Percentiles rank a stretch among this genome's conserved stretches.
phyloP scores from a whole-genome alignment of 2,329 filamentous ascomycete species.

The Cryphonectria japonica region DNA sequence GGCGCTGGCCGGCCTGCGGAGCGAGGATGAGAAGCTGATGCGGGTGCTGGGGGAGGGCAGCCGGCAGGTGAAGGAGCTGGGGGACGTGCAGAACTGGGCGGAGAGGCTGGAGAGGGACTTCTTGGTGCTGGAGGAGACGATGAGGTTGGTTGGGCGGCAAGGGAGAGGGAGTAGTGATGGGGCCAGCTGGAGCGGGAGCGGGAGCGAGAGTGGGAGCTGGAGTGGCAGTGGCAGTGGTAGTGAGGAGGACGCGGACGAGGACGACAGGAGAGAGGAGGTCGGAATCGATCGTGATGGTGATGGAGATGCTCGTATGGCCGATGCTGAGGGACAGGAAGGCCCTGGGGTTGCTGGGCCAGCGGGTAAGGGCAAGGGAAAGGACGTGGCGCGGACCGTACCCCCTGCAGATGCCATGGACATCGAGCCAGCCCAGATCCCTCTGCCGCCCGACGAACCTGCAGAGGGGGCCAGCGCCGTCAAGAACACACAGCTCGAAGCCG shows the following conservation, averaged over 20 bases:
- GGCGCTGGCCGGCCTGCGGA: conserved; percentile 62
- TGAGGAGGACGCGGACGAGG: conserved; percentile 36
- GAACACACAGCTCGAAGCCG: conserved; percentile 1
- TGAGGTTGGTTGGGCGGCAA: conserved; percentile 55
- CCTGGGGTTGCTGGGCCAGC: not conserved
- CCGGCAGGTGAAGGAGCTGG: conserved; percentile 68
- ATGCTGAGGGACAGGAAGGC: not conserved
- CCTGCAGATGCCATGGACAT: conserved; percentile 26
- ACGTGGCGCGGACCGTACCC: not conserved
- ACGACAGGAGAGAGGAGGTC: conserved; percentile 30
- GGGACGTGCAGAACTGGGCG: conserved; percentile 60
- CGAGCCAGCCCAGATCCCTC: conserved; percentile 14
- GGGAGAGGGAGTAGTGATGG: conserved; percentile 37
- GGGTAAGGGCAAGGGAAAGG: conserved; percentile 30
- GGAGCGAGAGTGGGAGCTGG: conserved; percentile 31
- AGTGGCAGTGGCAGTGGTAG: conserved; percentile 32
- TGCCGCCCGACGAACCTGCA: not conserved
- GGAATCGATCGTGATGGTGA: conserved; percentile 31
- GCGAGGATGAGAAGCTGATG: conserved; percentile 68
- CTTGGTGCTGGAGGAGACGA: conserved; percentile 65
- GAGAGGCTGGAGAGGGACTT: conserved; percentile 77
- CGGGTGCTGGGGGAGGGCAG: conserved; percentile 66
- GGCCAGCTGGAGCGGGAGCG: conserved; percentile 34
- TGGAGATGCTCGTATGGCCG: conserved; percentile 28
- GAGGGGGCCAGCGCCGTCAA: conserved; percentile 14